Base-by-base conservation (phyloP, 257 asterid genomes). In the Craterostigma plantagineum region DNA sequence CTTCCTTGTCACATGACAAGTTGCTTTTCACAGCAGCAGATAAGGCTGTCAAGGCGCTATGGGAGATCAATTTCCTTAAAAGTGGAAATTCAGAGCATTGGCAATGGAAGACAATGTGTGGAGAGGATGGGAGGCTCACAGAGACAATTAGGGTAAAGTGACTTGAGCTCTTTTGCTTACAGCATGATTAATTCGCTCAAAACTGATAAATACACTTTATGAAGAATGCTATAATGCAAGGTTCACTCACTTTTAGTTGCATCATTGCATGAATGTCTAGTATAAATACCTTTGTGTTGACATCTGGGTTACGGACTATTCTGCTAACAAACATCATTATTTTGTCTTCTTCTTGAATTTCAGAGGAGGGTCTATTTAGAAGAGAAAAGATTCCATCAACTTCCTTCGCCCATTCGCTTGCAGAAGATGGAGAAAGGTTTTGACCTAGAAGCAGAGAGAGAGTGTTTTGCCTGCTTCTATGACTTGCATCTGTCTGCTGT, bases 1-100 rank as follows among this genome's bases (percentile, higher is more conserved):
- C 94, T 14, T 77, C 94, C 6, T 17, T 81, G 41, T 81, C 94
- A 7, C 94, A 81, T 37, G 94, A 81, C 63, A 81, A 81, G 75
- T 53, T 81, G 66, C 79, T 81, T 49, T 46, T 77, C 35, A 75
- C 82, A 35, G 76, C 87, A 7, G 83, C 85, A 13, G 51, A 46
- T n/a, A 66, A 61, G 43, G 94, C 83, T 30, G 58, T 71, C 27
- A 65, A 8, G 30, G 75, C 86, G 13, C 69, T 71, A 16, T 66
- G 74, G 77, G 77, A 77, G 50, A 52, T 69, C 54, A 55, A 2
- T 23, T 2, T 23, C 4, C 30, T 69, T 52, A 55, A 68, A 49
- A 65, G 61, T 46, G 60, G 61, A 57, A 66, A 18, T 59, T 61
- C 65, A 0, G 63, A 59, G 36, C 71, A 63, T 56, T 57, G 62